Evolutionary conservation across 169 alveolate genomes (phyloP), one percentile per base, ranked within the genome.

Genomic region (Plasmodium ovale): DNA sequence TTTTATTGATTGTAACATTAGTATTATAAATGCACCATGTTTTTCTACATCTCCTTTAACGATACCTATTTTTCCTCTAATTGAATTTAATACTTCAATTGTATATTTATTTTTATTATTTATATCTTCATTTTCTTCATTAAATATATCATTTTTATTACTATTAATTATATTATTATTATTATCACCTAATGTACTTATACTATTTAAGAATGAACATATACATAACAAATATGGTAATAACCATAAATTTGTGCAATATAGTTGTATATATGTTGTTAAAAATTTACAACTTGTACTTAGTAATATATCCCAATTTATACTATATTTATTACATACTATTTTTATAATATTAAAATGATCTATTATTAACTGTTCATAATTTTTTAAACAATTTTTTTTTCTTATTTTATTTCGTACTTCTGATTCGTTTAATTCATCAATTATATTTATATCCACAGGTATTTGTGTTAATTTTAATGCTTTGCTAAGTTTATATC

Each of bases 1-100:
- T 19, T 91, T 91, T 33, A 91, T 91, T 7, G 93, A 87, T 65
- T 91, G 93, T 4, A 91, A 70, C 94, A 91, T 91, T 71, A 91
- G 60, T 49, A 91, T 87, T 12, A 91, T 77, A 58, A 87, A 91
- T 27, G 91, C 94, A 23, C 93, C 94, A 37, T 91, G 94, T 37
- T 59, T 73, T 73, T 73, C 88, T 31, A 42, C 42, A 49, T 73
- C 88, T 12, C 88, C 88, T 42, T 73, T 73, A 16, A 73, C 88
- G 2, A 87, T 91, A 2, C 94, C 94, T 0, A 91, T 91, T 72
- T 91, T 91, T 3, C 91, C 93, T 49, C 94, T 33, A 21, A 91
- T 91, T 1, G 94, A 84, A 85, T 91, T 91, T n/a, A 91, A 37
- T 3, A 91, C 94, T 42, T 88, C 72, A 27, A 91, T 91, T 56